Evolutionary conservation across 1,284 basidiomycete genomes (phyloP), one percentile per base, ranked within the genome.

Genomic region (Prillingera fragicola): DNA sequence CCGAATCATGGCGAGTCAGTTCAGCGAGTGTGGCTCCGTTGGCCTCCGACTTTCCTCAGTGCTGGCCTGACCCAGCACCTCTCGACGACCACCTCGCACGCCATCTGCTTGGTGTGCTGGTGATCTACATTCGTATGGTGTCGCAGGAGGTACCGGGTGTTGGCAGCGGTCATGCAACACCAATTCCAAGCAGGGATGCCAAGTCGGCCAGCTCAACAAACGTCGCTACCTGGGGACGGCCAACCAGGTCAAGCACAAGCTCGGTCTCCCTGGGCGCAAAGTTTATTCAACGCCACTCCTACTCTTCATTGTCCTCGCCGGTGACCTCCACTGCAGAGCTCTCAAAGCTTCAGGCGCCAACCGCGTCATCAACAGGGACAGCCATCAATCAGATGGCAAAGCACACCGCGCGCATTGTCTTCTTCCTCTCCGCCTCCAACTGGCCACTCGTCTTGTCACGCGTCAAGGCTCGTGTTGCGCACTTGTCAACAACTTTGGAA

Each of bases 381-480:
- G 59, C 63, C 8, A 51, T 62, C 36, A 29, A 48, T 12, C 57
- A 61, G 29, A 73, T 78, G 56, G 69, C 70, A 17, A 63, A 67
- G 38, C 65, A 67, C 39, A 65, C 72, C 6, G 84, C 86, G 12
- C 81, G 83, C 35, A 82, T 94, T 56, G 78, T 95, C 33, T 92
- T 87, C 65, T 84, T 86, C 63, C 77, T 96, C 13, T 92, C 90
- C 7, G 83, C 87, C 0, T 86, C 86, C 17, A 95, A 96, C 63
- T 96, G 91, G 90, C 71, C 74, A 25, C 78, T 87, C 8, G 84
- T 96, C 15, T 79, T 85, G 54, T 73, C 78, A 18, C 79, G 86
- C 15, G 78, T 94, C 47, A 80, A 82, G 45, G 75, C 75, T 33
- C 84, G 85, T 78, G 53, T 77, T 73, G 48, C 77, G 84, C 41